These are phyloP conservation scores for Picochlorum sp. DNA, from an alignment of 139 green algal genomes.

Conservation along the genomic window DNA sequence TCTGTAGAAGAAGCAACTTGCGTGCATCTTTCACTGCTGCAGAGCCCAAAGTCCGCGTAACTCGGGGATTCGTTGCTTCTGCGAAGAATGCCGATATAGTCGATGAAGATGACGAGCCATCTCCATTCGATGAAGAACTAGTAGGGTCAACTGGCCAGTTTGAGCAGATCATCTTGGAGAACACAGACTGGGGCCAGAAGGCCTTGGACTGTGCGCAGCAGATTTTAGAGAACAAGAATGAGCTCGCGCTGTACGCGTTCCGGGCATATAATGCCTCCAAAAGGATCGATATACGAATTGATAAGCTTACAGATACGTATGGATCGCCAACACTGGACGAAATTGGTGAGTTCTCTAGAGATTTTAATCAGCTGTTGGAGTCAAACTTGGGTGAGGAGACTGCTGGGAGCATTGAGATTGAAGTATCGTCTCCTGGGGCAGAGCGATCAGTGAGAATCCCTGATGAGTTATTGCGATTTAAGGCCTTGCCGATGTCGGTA, in stretches of 20 bases:
- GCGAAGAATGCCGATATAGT: too few species aligned
- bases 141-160: too few species aligned
- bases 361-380: constrained; percentile 30
- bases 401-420: constrained; percentile 47
- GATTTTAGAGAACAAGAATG: constrained; percentile 8
- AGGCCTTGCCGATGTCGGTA: constrained; percentile 48
- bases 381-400: constrained; percentile 33
- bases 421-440: constrained; percentile 61
- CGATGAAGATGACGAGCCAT: too few species aligned
- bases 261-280: constrained; percentile 4
- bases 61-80: too few species aligned
- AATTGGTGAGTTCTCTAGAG: constrained; percentile 41
- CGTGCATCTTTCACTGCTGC: too few species aligned
- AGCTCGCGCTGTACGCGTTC: constrained; percentile 24
- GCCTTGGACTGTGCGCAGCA: constrained; percentile 15
- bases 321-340: constrained; percentile 56
- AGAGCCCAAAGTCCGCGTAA: too few species aligned
- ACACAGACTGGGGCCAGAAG: constrained; percentile 17
- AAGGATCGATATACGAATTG: constrained; percentile 49
- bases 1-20: too few species aligned
- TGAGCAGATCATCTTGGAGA: too few species aligned
- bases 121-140: too few species aligned
- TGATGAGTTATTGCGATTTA: constrained; percentile 42
- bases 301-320: constrained; percentile 53
- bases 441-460: constrained; percentile 48